phyloP scores from a whole-genome alignment of 768 basidiomycete species.

The Lentinus brumalis region DNA sequence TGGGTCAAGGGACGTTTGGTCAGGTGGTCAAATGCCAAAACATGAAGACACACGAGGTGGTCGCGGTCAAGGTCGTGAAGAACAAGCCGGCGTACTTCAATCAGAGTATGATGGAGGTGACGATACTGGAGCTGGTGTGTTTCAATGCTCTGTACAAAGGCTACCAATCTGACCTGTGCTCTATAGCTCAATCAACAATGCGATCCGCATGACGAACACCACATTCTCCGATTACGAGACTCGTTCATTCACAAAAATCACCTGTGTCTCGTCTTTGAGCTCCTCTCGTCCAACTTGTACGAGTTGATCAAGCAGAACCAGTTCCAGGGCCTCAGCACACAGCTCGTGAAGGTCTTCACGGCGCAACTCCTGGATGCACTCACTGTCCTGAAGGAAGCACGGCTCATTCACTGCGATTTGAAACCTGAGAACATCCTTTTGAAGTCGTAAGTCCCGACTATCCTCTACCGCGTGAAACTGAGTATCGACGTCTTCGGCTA shows the following conservation, averaged over 20 bases:
- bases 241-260: constrained; percentile 97
- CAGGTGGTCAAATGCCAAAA: constrained; percentile 99
- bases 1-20: constrained; percentile 98
- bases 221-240: constrained; percentile 92
- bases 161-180: background rate
- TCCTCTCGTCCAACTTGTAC: constrained; percentile 95
- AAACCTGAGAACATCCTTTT: constrained; percentile 99
- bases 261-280: constrained; percentile 96
- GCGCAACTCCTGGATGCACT: constrained; percentile 92
- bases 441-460: constrained; percentile 71
- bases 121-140: constrained; percentile 91
- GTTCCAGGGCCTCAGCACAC: constrained; percentile 95
- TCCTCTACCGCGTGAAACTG: constrained; percentile 1
- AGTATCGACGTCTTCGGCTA: constrained; percentile 34
- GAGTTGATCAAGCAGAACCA: constrained; percentile 99
- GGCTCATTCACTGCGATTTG: constrained; percentile 96
- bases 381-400: constrained; percentile 90
- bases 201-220: constrained; percentile 94
- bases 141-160: constrained; percentile 2
- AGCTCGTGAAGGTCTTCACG: constrained; percentile 98
- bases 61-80: constrained; percentile 99
- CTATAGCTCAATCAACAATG: constrained; percentile 87
- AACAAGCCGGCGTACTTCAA: constrained; percentile 99
- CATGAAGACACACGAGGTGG: constrained; percentile 98
- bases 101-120: constrained; percentile 99